Evolutionary conservation across 495 filamentous ascomycete species (phyloP), one percentile per base, ranked within the genome.

Genomic region (Hyaloscypha variabilis): DNA sequence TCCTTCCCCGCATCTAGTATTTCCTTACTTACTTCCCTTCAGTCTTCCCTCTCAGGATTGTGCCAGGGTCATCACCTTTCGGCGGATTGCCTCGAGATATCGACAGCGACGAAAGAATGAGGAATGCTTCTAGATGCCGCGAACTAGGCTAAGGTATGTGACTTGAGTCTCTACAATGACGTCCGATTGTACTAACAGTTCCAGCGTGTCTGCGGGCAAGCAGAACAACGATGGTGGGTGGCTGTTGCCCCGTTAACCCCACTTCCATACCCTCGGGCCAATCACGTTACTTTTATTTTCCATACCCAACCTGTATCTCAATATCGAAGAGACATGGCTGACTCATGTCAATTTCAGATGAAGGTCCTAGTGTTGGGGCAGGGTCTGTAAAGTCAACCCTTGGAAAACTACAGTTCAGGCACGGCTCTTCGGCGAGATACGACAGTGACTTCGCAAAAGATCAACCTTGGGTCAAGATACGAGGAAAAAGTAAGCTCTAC

Each of bases 341-440:
- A 58, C 55, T 34, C n/a, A 30, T 30, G 30, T 31, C 2, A 21
- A 10, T 31, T 58, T 21, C 29, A 58, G 55, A 58, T 58, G 29
- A 21, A 58, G 55, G 8, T n/a, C 34, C 55, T 21, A 31, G 55
- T 23, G 8, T 21, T 34, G 26, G 17, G 24, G 29, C 31, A 2
- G 39, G n/a, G 39, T 46, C 58, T 26, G 34, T 60, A 46, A 46
- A 46, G 39, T 14, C 39, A 19, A 46, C 39, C 17, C 39, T 46
- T 53, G 56, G 63, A 36, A 65, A 60, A 6, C 53, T 66, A 8
- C 57, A 34, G n/a, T 66, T 66, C 50, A 14, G 64, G 10, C 64
- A 66, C 39, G 64, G 64, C 30, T 61, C 57, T 6, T 28, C 21
- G 13, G 64, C 64, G 11, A 66, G 58, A 26, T 66, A 61, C 31